phyloP scores from a whole-genome alignment of 306 rosid genomes.

The barrel medic (Medicago truncatula) region MtrunA17r5.0-ANR NC_053044.1:10630001-10630500 shows the following conservation, averaged over 20 bases:
- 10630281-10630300: background rate
- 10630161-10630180: background rate
- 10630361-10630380: background rate
- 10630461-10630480: no score
- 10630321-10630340: background rate
- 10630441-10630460: background rate
- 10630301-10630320: background rate
- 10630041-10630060: background rate
- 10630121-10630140: background rate
- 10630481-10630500: no score
- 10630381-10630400: background rate
- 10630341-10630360: background rate
- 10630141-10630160: background rate
- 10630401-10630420: background rate
- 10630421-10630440: background rate
- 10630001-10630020: background rate
- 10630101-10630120: background rate
- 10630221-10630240: background rate
- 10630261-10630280: background rate
- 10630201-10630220: background rate
- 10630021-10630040: background rate
- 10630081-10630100: background rate
- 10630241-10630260: background rate
- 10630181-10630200: background rate
- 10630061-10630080: background rate